phyloP scores from a whole-genome alignment of 1,139 yeast species.

The Zygoascus meyerae region DNA sequence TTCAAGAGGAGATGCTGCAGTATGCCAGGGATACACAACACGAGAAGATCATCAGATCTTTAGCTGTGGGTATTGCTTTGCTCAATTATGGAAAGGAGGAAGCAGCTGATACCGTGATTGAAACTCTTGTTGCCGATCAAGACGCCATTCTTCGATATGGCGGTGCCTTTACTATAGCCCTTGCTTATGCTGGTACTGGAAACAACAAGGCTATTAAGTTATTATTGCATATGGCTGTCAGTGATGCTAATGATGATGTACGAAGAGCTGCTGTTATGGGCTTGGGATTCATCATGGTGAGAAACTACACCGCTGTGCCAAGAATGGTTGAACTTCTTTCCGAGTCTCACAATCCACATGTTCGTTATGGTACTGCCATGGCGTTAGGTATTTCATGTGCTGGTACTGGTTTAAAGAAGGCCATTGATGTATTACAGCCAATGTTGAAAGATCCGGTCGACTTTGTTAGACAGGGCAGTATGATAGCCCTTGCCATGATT shows the following conservation, averaged over 20 bases:
- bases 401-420: constrained; percentile 84
- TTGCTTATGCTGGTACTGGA: constrained; percentile 97
- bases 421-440: constrained; percentile 88
- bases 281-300: constrained; percentile 85
- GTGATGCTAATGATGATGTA: constrained; percentile 94
- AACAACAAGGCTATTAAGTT: constrained; percentile 81
- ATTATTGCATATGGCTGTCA: constrained; percentile 86
- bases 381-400: constrained; percentile 97
- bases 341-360: constrained; percentile 96
- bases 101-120: constrained; percentile 68
- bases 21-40: constrained; percentile 96
- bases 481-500: constrained; percentile 88
- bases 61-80: constrained; percentile 84
- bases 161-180: constrained; percentile 88
- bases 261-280: constrained; percentile 94
- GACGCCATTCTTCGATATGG: constrained; percentile 89
- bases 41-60: constrained; percentile 87
- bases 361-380: constrained; percentile 96
- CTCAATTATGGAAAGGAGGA: constrained; percentile 83
- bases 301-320: constrained; percentile 92
- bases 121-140: constrained; percentile 63
- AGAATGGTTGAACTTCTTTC: constrained; percentile 88
- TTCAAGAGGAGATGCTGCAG: constrained; percentile 75
- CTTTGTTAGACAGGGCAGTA: constrained; percentile 96
- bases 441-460: constrained; percentile 91